A percentile compares a stretch with the other conserved stretches of the same genome.
Evolutionary conservation across 1,284 basidiomycete species (phyloP).

Genomic region (Ustilago lituana): DNA sequence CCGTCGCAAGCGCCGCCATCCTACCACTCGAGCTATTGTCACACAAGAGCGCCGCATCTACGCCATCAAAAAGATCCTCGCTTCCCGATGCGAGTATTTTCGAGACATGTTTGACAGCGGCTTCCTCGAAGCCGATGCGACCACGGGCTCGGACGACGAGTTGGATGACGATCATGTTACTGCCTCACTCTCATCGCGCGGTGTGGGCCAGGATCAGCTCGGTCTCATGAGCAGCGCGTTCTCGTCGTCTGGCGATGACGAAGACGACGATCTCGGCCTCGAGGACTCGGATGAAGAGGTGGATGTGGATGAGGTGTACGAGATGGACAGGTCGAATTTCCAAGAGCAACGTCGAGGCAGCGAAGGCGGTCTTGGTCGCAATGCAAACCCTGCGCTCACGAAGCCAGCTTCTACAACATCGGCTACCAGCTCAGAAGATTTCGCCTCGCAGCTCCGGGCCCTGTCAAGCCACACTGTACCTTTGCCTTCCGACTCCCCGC

Average conservation of each 20-base stretch:
- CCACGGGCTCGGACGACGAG: slow-evolving; percentile 50
- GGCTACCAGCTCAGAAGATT: slow-evolving; percentile 1
- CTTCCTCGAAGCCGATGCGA: slow-evolving; percentile 62
- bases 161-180: slow-evolving; percentile 14
- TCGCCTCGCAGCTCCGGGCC: slow-evolving; percentile 4
- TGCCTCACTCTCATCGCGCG: slow-evolving; percentile 7
- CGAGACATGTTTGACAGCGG: slow-evolving; percentile 63
- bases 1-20: slow-evolving; percentile 34
- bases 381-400: background rate
- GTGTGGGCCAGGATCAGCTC: slow-evolving; percentile 33
- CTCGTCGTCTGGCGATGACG: slow-evolving; percentile 21
- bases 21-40: slow-evolving; percentile 17
- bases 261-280: slow-evolving; percentile 39
- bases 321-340: slow-evolving; percentile 29
- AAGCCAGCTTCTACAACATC: background rate
- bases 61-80: slow-evolving; percentile 68
- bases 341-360: slow-evolving; percentile 15
- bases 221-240: slow-evolving; percentile 12
- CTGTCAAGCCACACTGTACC: background rate
- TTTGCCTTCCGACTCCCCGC: background rate
- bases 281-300: slow-evolving; percentile 47
- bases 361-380: slow-evolving; percentile 9
- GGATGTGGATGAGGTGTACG: slow-evolving; percentile 35
- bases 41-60: slow-evolving; percentile 62
- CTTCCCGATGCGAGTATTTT: slow-evolving; percentile 67